These are phyloP conservation scores for Mycothermus thermophilus DNA, from an alignment of 495 filamentous ascomycete genomes.

Conservation along the genomic window DNA sequence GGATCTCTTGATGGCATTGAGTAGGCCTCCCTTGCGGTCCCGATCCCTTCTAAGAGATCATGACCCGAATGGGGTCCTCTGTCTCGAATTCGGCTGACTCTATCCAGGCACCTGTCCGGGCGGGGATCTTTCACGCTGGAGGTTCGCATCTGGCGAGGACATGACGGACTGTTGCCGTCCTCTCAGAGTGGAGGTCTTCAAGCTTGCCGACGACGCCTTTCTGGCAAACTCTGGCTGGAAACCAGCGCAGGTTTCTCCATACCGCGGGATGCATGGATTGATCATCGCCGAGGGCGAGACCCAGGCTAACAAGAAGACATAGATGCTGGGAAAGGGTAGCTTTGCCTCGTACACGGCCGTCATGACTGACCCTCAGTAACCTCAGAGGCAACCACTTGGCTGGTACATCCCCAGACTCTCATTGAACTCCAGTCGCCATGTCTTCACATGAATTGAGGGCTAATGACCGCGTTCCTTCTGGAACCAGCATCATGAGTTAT, in stretches of 20 bases:
- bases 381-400: too few species aligned
- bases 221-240: slow-evolving; percentile 45
- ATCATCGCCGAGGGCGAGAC: slow-evolving; percentile 7
- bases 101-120: slow-evolving; percentile 35
- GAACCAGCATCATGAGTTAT: too few species aligned
- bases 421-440: too few species aligned
- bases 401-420: too few species aligned
- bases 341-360: too few species aligned
- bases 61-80: too few species aligned
- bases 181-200: slow-evolving; percentile 55
- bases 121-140: slow-evolving; percentile 62
- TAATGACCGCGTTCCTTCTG: too few species aligned
- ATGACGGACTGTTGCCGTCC: slow-evolving; percentile 67
- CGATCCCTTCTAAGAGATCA: too few species aligned
- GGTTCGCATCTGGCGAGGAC: slow-evolving; percentile 51
- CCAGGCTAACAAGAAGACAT: not conserved
- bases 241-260: slow-evolving; percentile 40
- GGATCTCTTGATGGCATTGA: slow-evolving; percentile 60
- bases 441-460: too few species aligned
- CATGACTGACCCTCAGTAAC: too few species aligned
- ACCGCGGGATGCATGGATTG: slow-evolving; percentile 57
- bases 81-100: too few species aligned
- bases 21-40: slow-evolving; percentile 18
- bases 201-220: slow-evolving; percentile 36
- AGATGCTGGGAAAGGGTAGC: not conserved